Base-by-base conservation (phyloP, 2,329 filamentous ascomycete genomes). In the Sarocladium oryzae region DNA sequence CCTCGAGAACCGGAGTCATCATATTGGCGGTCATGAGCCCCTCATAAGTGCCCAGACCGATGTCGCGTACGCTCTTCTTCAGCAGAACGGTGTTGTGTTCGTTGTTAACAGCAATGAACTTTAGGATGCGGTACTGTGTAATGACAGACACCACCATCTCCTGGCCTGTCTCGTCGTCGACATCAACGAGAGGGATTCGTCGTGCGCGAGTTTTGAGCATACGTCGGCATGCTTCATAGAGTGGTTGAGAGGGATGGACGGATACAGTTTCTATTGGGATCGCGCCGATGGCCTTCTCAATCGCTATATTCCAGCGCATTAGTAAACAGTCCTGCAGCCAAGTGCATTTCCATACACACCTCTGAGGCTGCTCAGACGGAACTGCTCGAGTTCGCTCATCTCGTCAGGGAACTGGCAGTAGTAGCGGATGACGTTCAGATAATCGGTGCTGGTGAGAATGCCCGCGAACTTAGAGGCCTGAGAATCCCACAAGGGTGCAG, bases 401-500 rank as follows among this genome's bases (percentile, higher is more conserved):
- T 91, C 87, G 58, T 95, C 89, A 2, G 92, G 93, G 60, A 93
- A 95, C 69, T 97, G 91, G 77, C 90, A 96, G 75, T 99, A 97
- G 71, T 99, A 99, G 67, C 97, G 92, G 36, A 99, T 95, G 52
- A 99, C 86, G 64, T 99, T 99, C 72, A 99, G 95, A 68, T 93
- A 99, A 71, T 99, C 93, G 55, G 90, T 95, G 56, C 90, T 93
- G 24, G 93, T 99, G 57, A 99, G 78, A 46, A 99, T 81, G 35
- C 93, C 93, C 36, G 92, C 93, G 69, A 97, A 99, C 32, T 87
- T 89, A 23, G 91, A 95, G 3, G 85, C 88, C 57, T 88, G 86
- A 23, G 92, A 96, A 69, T 99, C 91, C 93, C 93, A 99, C 57
- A 99, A 75, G 49, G 93, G 93, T 50, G 93, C 93, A 26, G 93